phyloP scores from a whole-genome alignment of 176 grass and related monocot genomes.

The Oryza meridionalis region DNA sequence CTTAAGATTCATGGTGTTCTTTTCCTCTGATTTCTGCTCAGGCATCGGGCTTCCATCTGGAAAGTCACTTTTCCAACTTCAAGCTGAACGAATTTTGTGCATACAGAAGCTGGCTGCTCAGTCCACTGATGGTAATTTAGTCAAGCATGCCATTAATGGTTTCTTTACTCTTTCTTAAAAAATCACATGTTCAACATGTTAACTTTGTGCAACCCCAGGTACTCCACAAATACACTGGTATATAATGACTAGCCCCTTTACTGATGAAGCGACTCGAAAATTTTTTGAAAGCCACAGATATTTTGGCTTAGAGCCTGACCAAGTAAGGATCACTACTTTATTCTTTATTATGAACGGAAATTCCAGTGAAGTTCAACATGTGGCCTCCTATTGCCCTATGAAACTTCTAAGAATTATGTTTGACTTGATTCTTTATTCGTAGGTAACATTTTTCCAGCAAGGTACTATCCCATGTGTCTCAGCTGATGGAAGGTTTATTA shows the following conservation, averaged over 20 bases:
- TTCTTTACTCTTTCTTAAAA: neutral
- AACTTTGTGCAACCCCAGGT: conserved; percentile 46
- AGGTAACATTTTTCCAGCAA: conserved; percentile 87
- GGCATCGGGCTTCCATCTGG: conserved; percentile 83
- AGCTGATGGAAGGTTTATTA: conserved; percentile 83
- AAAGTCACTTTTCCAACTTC: conserved; percentile 90
- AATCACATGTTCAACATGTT: neutral
- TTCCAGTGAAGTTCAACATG: conserved; percentile 2
- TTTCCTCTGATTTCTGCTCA: conserved; percentile 39
- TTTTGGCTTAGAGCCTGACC: conserved; percentile 85
- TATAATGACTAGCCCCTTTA: conserved; percentile 97
- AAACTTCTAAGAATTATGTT: conserved; percentile 3
- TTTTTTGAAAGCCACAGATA: conserved; percentile 79
- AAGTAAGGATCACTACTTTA: conserved; percentile 50
- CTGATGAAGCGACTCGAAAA: conserved; percentile 67
- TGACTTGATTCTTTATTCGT: conserved; percentile 27
- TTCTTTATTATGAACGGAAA: neutral
- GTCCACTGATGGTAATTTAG: conserved; percentile 63
- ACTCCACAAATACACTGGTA: conserved; percentile 74
- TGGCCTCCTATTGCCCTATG: neutral
- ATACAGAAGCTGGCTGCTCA: conserved; percentile 89
- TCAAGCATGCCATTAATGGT: neutral
- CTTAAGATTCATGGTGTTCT: conserved; percentile 18
- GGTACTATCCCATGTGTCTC: conserved; percentile 93
- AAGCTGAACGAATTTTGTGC: conserved; percentile 85